phyloP scores from a whole-genome alignment of 1,139 yeast genomes.

The Meyerozyma carpophila region DNA sequence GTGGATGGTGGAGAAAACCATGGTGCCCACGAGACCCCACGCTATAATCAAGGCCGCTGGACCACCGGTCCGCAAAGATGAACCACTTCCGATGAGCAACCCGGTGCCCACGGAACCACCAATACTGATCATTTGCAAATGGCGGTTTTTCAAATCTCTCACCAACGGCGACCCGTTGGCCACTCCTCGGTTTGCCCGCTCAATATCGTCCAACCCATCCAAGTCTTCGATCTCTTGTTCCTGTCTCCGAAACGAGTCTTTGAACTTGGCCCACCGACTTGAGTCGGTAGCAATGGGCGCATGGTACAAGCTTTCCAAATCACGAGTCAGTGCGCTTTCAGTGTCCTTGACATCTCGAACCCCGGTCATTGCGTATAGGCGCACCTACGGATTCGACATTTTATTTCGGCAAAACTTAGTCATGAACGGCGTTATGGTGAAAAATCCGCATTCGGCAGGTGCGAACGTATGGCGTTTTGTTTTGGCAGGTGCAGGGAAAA shows the following conservation, averaged over 20 bases:
- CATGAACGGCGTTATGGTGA: constrained; percentile 1
- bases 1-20: constrained; percentile 72
- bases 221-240: constrained; percentile 6
- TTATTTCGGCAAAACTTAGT: not conserved
- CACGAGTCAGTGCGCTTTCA: not conserved
- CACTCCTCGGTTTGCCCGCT: constrained; percentile 23
- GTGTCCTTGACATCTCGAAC: not conserved
- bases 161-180: constrained; percentile 27
- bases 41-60: constrained; percentile 75
- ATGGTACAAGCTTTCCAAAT: not conserved
- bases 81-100: constrained; percentile 70
- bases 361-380: not conserved
- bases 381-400: not conserved
- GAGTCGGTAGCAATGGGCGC: not conserved
- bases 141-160: constrained; percentile 42
- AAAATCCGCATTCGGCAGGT: not conserved
- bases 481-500: not conserved
- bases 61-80: constrained; percentile 65
- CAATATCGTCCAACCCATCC: constrained; percentile 22
- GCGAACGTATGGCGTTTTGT: not conserved
- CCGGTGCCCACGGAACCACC: constrained; percentile 70
- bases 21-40: constrained; percentile 60
- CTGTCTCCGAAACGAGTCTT: not conserved
- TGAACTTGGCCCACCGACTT: not conserved
- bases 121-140: constrained; percentile 58